Evolutionary conservation across 2,329 filamentous ascomycete genomes (phyloP).

Genomic region (Polychaeton citri): DNA sequence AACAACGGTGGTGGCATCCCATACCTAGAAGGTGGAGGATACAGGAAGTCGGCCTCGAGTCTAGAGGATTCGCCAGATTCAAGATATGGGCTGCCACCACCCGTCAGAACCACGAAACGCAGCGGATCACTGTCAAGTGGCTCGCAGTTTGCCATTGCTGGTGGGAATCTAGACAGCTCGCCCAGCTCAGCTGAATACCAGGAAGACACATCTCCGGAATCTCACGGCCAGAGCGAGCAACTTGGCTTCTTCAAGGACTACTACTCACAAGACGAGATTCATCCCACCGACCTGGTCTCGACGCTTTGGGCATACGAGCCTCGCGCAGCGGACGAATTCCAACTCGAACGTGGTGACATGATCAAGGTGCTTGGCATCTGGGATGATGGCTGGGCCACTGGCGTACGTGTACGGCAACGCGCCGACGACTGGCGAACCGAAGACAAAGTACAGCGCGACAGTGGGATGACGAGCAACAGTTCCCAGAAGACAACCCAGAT

Average conservation of each 20-base stretch:
- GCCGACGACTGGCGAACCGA: slow-evolving; percentile 76
- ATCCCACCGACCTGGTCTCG: slow-evolving; percentile 77
- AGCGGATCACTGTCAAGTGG: slow-evolving; percentile 85
- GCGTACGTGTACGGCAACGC: slow-evolving; percentile 65
- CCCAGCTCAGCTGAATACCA: slow-evolving; percentile 57
- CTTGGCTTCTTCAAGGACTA: slow-evolving; percentile 96
- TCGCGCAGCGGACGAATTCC: slow-evolving; percentile 82
- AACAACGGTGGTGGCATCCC: slow-evolving; percentile 38
- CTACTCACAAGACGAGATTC: slow-evolving; percentile 93
- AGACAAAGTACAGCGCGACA: slow-evolving; percentile 66
- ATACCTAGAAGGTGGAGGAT: slow-evolving; percentile 29
- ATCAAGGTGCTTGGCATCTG: slow-evolving; percentile 96
- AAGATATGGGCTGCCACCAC: slow-evolving; percentile 46
- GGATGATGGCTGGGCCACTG: slow-evolving; percentile 98
- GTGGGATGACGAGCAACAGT: slow-evolving; percentile 68
- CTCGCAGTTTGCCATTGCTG: slow-evolving; percentile 41
- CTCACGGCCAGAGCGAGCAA: slow-evolving; percentile 89
- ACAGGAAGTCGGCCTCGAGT: slow-evolving; percentile 49
- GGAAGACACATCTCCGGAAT: slow-evolving; percentile 60
- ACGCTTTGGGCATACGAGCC: slow-evolving; percentile 96
- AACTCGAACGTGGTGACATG: slow-evolving; percentile 91
- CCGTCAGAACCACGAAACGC: slow-evolving; percentile 41
- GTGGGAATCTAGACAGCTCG: slow-evolving; percentile 48
- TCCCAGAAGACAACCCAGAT: slow-evolving; percentile 9
- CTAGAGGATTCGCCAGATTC: slow-evolving; percentile 42